A percentile compares a stretch with the other conserved stretches of the same genome.
These are phyloP conservation scores for Acer saccharum DNA, from an alignment of 345 rosid species.

Conservation along the genomic window DNA sequence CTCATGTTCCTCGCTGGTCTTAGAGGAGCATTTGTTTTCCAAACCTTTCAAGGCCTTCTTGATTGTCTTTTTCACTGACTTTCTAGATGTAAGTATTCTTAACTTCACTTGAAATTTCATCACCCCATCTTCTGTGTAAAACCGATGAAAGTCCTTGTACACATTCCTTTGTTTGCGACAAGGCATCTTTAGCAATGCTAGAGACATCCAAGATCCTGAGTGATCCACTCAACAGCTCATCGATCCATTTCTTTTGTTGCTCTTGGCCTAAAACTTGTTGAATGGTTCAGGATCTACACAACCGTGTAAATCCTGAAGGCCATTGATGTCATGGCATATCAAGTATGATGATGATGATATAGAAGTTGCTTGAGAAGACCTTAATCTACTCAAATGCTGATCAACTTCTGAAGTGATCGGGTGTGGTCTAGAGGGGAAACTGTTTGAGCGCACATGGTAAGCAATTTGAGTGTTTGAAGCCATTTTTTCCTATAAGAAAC, in stretches of 20 bases:
- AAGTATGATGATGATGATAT: neutral
- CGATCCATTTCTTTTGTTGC: slow-evolving; percentile 27
- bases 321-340: slow-evolving; percentile 19
- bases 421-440: slow-evolving; percentile 47
- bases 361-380: slow-evolving; percentile 18
- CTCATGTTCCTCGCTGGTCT: too few relatives aligned
- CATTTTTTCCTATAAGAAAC: slow-evolving; percentile 26
- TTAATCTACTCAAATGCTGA: slow-evolving; percentile 35
- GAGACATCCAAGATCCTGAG: slow-evolving; percentile 33
- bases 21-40: too few relatives aligned
- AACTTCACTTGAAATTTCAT: too few relatives aligned
- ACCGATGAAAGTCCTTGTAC: too few relatives aligned
- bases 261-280: slow-evolving; percentile 7
- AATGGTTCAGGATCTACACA: slow-evolving; percentile 20
- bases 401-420: slow-evolving; percentile 41
- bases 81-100: too few relatives aligned
- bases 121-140: too few relatives aligned
- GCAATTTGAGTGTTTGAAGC: slow-evolving; percentile 11
- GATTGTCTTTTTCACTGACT: too few relatives aligned
- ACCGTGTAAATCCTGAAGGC: slow-evolving; percentile 37
- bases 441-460: slow-evolving; percentile 51
- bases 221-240: slow-evolving; percentile 21
- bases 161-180: too few relatives aligned
- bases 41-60: too few relatives aligned
- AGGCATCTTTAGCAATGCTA: slow-evolving; percentile 31